Conservation (phyloP, 805 yeast species). For the Kockiozyma suomiensis region DNA sequence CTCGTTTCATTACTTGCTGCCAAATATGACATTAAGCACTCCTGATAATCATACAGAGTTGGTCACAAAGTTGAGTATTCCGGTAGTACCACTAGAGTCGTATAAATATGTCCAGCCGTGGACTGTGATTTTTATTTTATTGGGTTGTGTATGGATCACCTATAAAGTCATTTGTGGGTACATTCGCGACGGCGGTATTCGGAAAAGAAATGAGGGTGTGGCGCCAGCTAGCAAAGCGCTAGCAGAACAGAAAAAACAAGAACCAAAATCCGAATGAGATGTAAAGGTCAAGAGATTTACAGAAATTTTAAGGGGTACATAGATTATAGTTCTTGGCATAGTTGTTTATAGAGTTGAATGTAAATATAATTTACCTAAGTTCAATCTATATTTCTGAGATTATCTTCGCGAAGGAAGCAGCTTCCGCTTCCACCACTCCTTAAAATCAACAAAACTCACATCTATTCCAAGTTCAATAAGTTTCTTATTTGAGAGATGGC, state of each 20-base stretch:
- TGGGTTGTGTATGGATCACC: constrained; percentile 34
- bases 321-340: neutral
- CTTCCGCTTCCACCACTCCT: constrained; percentile 27
- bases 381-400: neutral
- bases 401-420: constrained; percentile 23
- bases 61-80: constrained; percentile 45
- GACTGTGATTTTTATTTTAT: constrained; percentile 45
- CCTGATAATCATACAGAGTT: constrained; percentile 23
- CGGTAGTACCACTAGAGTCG: constrained; percentile 46
- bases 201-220: constrained; percentile 11
- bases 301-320: neutral
- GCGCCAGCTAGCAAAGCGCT: constrained; percentile 7
- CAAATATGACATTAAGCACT: constrained; percentile 29
- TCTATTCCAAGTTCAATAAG: constrained; percentile 24
- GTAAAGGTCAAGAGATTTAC: too few relatives aligned
- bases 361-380: neutral
- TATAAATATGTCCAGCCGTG: constrained; percentile 42
- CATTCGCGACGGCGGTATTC: constrained; percentile 30
- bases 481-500: constrained; percentile 20
- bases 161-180: constrained; percentile 16
- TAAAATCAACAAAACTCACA: constrained; percentile 22
- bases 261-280: constrained; percentile 25
- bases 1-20: constrained; percentile 45
- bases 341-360: neutral
- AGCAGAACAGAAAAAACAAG: constrained; percentile 21